Conservation (phyloP, 2,329 filamentous ascomycete genomes). For the Thielaviopsis populi region DNA sequence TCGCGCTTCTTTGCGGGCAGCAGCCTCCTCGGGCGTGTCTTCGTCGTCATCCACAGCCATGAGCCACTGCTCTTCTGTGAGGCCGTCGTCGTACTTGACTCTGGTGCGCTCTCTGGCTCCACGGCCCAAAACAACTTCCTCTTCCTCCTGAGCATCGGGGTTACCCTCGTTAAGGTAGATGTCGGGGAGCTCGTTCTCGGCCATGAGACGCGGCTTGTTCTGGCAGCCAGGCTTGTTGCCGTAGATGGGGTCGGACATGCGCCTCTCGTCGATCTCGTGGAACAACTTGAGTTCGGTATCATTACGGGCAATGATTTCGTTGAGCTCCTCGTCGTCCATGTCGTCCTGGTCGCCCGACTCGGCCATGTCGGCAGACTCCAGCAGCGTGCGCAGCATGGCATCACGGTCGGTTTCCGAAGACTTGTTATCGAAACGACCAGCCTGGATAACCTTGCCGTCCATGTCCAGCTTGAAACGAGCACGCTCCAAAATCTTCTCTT, state of each 20-base stretch:
- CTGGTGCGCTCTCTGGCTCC: conserved; percentile 89
- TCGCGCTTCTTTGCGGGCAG: conserved; percentile 73
- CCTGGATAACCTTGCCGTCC: conserved; percentile 98
- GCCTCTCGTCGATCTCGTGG: conserved; percentile 68
- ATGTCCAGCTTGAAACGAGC: conserved; percentile 97
- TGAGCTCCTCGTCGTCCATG: conserved; percentile 97
- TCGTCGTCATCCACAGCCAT: conserved; percentile 96
- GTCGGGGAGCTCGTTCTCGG: conserved; percentile 76
- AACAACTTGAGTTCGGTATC: conserved; percentile 67
- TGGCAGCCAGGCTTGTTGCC: conserved; percentile 50
- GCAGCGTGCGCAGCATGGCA: conserved; percentile 81
- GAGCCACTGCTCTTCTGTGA: conserved; percentile 98
- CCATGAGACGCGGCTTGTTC: conserved; percentile 63
- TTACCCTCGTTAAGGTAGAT: conserved; percentile 84
- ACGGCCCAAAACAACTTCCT: conserved; percentile 62
- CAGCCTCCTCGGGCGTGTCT: conserved; percentile 82
- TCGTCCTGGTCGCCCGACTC: conserved; percentile 70
- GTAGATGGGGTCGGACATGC: conserved; percentile 51
- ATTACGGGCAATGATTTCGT: conserved; percentile 79
- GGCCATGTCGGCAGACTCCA: conserved; percentile 65
- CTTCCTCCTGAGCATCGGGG: conserved; percentile 61
- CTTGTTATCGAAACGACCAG: conserved; percentile 98
- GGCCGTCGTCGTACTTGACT: conserved; percentile 89
- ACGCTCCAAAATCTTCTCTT: conserved; percentile 95
- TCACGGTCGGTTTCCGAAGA: conserved; percentile 97